A percentile compares a stretch with the other conserved stretches of the same genome.
Conservation (phyloP, 148 eudicot species). For the Silene conica region DNA sequence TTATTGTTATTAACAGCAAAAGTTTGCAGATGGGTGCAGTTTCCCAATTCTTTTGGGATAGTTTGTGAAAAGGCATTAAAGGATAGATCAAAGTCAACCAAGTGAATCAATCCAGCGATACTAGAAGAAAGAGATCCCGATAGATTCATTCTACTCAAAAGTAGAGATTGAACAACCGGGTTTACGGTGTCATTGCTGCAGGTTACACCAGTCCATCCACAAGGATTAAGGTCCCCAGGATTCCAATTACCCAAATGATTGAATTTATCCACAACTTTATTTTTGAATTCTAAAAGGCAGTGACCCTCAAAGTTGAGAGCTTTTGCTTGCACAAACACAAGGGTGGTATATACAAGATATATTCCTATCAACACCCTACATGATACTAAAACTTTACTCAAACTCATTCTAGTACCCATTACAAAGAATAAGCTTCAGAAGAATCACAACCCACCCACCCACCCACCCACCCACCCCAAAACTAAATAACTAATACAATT, state of each 20-base stretch:
- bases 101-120: slow-evolving; percentile 49
- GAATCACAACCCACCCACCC: too few relatives aligned
- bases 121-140: slow-evolving; percentile 60
- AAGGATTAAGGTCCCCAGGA: slow-evolving; percentile 55
- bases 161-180: slow-evolving; percentile 46
- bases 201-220: slow-evolving; percentile 74
- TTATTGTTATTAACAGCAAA: slow-evolving; percentile 59
- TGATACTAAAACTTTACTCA: background rate
- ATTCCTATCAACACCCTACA: slow-evolving; percentile 25
- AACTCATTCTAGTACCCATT: slow-evolving; percentile 18
- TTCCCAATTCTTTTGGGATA: slow-evolving; percentile 67
- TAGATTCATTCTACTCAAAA: slow-evolving; percentile 51
- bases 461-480: too few relatives aligned
- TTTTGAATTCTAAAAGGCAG: slow-evolving; percentile 57
- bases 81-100: slow-evolving; percentile 47
- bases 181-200: slow-evolving; percentile 38
- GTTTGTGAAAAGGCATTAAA: slow-evolving; percentile 43
- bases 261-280: slow-evolving; percentile 34
- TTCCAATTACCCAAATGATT: slow-evolving; percentile 58
- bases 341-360: slow-evolving; percentile 22
- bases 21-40: slow-evolving; percentile 48
- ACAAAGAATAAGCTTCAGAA: background rate
- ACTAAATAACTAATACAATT: too few relatives aligned
- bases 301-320: slow-evolving; percentile 66
- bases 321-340: slow-evolving; percentile 38